A percentile compares a stretch with the other conserved stretches of the same genome.
These are phyloP conservation scores for Fraxinus sp. DNA, from an alignment of 305 asterid species.

Conservation along the genomic window DNA sequence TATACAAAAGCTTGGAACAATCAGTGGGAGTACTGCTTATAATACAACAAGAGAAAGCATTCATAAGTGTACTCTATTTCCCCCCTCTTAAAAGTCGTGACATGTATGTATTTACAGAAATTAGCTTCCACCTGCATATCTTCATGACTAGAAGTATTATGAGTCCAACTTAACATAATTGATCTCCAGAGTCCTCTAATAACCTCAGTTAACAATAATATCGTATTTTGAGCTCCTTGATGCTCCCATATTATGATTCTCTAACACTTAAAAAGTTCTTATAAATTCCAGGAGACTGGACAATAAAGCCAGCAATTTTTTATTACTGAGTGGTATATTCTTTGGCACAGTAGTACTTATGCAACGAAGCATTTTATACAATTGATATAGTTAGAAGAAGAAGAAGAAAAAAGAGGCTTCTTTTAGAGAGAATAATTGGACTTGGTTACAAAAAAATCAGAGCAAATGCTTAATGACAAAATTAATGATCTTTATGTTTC, in stretches of 20 bases:
- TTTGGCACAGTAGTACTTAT: not conserved
- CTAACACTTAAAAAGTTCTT: not conserved
- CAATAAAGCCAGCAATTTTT: not conserved
- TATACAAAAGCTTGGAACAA: not conserved
- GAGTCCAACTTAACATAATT: not conserved
- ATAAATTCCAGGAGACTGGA: not conserved
- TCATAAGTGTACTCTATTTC: not conserved
- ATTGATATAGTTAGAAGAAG: not conserved
- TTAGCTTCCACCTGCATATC: not conserved
- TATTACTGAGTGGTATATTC: not conserved
- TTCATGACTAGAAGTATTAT: not conserved
- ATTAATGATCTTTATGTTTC: not conserved
- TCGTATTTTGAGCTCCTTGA: constrained; percentile 10
- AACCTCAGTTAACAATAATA: not conserved
- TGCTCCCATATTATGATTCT: not conserved
- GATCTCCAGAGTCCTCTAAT: constrained; percentile 13
- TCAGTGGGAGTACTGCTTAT: not conserved
- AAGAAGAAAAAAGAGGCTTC: not conserved
- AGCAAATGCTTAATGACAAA: not conserved
- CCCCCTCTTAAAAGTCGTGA: not conserved
- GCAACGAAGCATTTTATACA: not conserved
- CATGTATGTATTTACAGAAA: not conserved
- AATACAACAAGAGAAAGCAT: not conserved
- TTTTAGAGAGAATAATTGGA: not conserved
- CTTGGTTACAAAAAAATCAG: not conserved